Conservation (phyloP, 495 filamentous ascomycete genomes). For the Lophium mytilinum region DNA sequence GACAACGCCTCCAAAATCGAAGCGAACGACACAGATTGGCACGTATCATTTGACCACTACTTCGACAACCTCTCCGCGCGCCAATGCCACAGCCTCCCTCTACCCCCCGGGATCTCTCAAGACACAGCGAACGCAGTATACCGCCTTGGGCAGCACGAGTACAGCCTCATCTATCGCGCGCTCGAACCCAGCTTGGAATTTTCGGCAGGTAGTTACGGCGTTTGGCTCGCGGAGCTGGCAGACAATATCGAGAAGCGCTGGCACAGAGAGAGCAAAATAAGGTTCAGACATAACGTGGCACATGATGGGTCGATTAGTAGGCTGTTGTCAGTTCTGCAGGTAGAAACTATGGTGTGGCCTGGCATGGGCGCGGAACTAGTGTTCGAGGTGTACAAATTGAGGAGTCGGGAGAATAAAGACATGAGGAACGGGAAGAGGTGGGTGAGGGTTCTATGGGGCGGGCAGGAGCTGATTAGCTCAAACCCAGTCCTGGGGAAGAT, state of each 20-base stretch:
- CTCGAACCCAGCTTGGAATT: constrained; percentile 47
- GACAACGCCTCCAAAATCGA: constrained; percentile 54
- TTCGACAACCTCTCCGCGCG: constrained; percentile 65
- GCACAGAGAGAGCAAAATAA: constrained; percentile 30
- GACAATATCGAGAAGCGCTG: constrained; percentile 46
- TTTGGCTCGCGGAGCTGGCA: constrained; percentile 58
- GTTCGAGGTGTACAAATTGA: constrained; percentile 52
- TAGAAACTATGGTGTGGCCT: constrained; percentile 64
- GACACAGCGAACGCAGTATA: constrained; percentile 52
- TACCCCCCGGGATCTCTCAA: constrained; percentile 50
- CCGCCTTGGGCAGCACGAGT: constrained; percentile 62
- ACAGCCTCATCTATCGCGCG: constrained; percentile 59
- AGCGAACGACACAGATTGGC: constrained; percentile 47
- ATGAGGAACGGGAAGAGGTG: constrained; percentile 30
- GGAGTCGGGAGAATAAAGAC: neutral
- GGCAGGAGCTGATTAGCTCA: constrained; percentile 48
- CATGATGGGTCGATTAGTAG: constrained; percentile 59
- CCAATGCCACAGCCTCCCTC: constrained; percentile 55
- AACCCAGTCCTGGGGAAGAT: constrained; percentile 51
- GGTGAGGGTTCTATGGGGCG: constrained; percentile 56
- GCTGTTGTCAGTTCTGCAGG: constrained; percentile 55
- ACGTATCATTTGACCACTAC: constrained; percentile 60
- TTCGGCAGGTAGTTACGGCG: constrained; percentile 46
- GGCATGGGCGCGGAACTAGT: constrained; percentile 64
- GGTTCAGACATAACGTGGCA: constrained; percentile 59